Conservation (phyloP, 176 grass and related monocot genomes). For the Dactylis glomerata region DNA sequence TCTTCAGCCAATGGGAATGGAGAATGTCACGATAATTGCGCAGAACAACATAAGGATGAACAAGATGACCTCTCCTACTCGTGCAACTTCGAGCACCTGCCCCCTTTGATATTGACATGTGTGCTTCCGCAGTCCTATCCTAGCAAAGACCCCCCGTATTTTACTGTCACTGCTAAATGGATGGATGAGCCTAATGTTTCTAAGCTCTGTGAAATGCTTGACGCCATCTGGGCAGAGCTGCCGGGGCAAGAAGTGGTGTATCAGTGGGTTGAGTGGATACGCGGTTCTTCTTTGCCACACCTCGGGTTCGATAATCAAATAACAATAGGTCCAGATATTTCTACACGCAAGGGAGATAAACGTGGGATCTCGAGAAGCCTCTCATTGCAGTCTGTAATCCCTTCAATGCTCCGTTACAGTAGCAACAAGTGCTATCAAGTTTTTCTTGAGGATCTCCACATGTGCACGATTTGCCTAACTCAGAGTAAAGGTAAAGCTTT, state of each 20-base stretch:
- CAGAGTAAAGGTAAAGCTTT: slow-evolving; percentile 32
- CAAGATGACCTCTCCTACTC: slow-evolving; percentile 34
- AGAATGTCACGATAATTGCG: neutral
- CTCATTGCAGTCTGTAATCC: slow-evolving; percentile 34
- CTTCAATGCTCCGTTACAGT: slow-evolving; percentile 38
- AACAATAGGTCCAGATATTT: slow-evolving; percentile 23
- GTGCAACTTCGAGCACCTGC: slow-evolving; percentile 39
- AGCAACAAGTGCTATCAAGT: slow-evolving; percentile 21
- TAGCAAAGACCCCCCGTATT: slow-evolving; percentile 50
- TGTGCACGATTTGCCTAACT: slow-evolving; percentile 47
- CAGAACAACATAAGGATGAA: slow-evolving; percentile 10
- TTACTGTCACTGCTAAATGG: slow-evolving; percentile 45
- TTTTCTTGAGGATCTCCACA: slow-evolving; percentile 49
- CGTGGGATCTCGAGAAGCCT: slow-evolving; percentile 32
- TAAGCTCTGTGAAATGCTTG: slow-evolving; percentile 44
- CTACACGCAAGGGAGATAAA: neutral
- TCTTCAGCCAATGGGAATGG: neutral
- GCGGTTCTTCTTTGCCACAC: slow-evolving; percentile 36
- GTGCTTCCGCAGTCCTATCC: slow-evolving; percentile 53
- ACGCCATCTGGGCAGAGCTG: slow-evolving; percentile 48
- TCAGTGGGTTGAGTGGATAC: slow-evolving; percentile 59
- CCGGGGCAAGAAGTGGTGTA: slow-evolving; percentile 54
- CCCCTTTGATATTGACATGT: slow-evolving; percentile 49
- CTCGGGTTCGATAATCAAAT: slow-evolving; percentile 37
- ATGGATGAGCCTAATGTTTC: slow-evolving; percentile 46